A percentile compares a stretch with the other conserved stretches of the same genome.
phyloP scores from a whole-genome alignment of 306 rosid species.

The Luffa acutangula region DNA sequence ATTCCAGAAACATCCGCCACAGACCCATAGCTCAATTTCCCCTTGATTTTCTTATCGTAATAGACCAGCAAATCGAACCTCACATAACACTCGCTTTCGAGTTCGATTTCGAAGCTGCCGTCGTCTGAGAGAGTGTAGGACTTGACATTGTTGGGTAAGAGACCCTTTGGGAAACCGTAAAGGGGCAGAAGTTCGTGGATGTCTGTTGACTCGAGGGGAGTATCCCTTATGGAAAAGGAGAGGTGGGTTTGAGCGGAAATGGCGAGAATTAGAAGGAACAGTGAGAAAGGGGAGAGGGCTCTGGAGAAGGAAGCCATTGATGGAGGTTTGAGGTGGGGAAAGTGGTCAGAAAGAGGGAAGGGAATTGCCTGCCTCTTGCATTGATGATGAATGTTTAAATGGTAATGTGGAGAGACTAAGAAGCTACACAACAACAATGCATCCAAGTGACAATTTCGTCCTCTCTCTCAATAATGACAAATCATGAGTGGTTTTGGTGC shows the following conservation, averaged over 20 bases:
- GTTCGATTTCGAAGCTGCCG: slow-evolving; percentile 38
- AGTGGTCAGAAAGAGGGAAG: not conserved
- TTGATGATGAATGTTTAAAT: not conserved
- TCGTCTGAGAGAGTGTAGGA: slow-evolving; percentile 51
- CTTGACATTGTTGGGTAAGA: slow-evolving; percentile 51
- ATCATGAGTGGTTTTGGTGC: too few species aligned
- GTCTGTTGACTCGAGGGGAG: slow-evolving; percentile 13
- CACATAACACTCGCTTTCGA: slow-evolving; percentile 46
- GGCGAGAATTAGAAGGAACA: slow-evolving; percentile 14
- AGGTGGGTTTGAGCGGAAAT: slow-evolving; percentile 13
- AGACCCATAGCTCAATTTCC: slow-evolving; percentile 36
- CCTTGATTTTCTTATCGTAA: slow-evolving; percentile 34
- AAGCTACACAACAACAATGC: not conserved
- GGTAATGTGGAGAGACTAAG: too few species aligned
- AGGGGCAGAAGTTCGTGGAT: slow-evolving; percentile 55
- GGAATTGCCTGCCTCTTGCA: not conserved
- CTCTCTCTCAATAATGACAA: not conserved
- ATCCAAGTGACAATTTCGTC: not conserved
- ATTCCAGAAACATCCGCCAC: slow-evolving; percentile 55
- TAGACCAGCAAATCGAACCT: slow-evolving; percentile 36
- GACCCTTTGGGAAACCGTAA: slow-evolving; percentile 63
- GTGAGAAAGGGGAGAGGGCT: slow-evolving; percentile 5
- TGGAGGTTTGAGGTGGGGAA: not conserved
- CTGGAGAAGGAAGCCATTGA: slow-evolving; percentile 24
- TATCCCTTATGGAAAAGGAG: slow-evolving; percentile 5